A percentile compares a stretch with the other conserved stretches of the same genome.
phyloP scores from a whole-genome alignment of 768 basidiomycete genomes.

The Fistulinella prunicolor region DNA sequence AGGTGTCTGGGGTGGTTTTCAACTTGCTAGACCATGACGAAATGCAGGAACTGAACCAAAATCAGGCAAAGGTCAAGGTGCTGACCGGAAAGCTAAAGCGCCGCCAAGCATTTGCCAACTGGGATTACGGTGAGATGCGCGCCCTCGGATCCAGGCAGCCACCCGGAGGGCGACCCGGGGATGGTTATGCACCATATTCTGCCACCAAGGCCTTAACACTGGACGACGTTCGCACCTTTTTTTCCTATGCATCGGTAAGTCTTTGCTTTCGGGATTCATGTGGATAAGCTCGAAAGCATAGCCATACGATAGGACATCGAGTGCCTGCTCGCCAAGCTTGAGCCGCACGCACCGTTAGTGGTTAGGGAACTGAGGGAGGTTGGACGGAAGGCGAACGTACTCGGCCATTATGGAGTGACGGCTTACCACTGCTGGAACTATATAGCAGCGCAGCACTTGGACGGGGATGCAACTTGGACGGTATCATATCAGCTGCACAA shows the following conservation, averaged over 20 bases:
- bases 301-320: neutral
- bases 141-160: neutral
- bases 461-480: constrained; percentile 1
- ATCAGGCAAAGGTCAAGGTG: constrained; percentile 2
- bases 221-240: neutral
- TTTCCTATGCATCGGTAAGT: neutral
- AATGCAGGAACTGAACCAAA: fast-evolving
- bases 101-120: neutral
- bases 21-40: neutral
- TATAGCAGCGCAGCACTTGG: neutral
- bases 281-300: too few relatives aligned
- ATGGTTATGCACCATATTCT: constrained; percentile 2
- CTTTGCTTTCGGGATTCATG: neutral
- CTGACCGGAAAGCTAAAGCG: neutral
- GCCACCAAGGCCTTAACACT: neutral
- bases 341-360: neutral
- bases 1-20: neutral
- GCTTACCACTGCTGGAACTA: constrained; percentile 15
- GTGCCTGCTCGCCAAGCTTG: neutral
- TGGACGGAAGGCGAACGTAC: neutral
- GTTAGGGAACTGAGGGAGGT: neutral
- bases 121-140: neutral
- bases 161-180: neutral
- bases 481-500: constrained; percentile 11
- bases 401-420: neutral